Evolutionary conservation across 495 filamentous ascomycete genomes (phyloP).

Genomic region (Glonium stellatum): DNA sequence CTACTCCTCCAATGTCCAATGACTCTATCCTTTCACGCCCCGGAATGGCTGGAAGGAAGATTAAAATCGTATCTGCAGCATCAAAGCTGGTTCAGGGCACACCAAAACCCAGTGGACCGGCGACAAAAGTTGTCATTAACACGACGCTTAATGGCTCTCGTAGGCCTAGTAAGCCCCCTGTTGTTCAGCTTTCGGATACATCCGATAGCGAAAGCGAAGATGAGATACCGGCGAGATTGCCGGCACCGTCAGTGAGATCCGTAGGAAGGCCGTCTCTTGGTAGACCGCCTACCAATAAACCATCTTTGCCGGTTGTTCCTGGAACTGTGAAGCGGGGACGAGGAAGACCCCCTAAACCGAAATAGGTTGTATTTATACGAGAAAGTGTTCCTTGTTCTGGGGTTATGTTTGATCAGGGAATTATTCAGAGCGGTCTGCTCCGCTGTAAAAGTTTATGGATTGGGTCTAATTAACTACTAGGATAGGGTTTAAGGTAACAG

Average conservation of each 20-base stretch:
- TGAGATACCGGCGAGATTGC: constrained; percentile 19
- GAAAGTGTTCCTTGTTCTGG: too few species aligned
- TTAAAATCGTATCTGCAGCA: constrained; percentile 17
- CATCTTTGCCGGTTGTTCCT: constrained; percentile 1
- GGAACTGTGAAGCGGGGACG: constrained; percentile 12
- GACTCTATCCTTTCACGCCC: constrained; percentile 1
- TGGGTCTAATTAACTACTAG: too few species aligned
- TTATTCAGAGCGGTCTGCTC: too few species aligned
- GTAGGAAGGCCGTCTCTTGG: background rate
- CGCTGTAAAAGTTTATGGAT: too few species aligned
- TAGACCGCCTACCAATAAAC: background rate
- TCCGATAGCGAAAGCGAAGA: constrained; percentile 14
- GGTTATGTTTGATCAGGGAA: too few species aligned
- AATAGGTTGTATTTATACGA: background rate
- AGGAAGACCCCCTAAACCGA: constrained; percentile 11
- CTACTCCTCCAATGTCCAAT: constrained; percentile 1
- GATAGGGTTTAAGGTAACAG: too few species aligned
- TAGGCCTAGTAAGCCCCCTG: background rate
- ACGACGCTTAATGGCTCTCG: background rate
- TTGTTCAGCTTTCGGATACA: constrained; percentile 4
- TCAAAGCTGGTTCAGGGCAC: background rate
- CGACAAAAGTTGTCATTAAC: background rate
- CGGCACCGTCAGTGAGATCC: background rate
- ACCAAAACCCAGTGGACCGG: background rate
- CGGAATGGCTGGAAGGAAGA: constrained; percentile 11